Base-by-base conservation (phyloP, 192 early-diverging fungal species). In the Podila clonocystis region DNA sequence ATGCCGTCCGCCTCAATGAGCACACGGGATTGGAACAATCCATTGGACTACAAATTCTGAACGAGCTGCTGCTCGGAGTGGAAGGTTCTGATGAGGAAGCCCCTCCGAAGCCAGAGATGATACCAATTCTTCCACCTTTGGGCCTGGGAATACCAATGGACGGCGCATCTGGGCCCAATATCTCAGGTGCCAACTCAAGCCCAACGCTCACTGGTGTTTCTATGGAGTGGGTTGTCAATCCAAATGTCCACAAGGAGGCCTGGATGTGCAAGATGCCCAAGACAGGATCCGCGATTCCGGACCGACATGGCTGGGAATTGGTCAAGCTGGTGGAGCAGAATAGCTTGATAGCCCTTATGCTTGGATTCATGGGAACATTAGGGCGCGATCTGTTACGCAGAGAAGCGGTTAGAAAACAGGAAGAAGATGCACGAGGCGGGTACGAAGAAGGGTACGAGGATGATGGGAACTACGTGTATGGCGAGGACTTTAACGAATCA, bases 281-380 rank as follows among this genome's bases (percentile, higher is more conserved):
- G 17, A 52, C 77, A 24, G 77, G 77, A 17, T 61, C 66, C 6
- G 58, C 58, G 4, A 58, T 80, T 45, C 77, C 70, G 2, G 77
- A 80, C 36, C 50, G 77, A 60, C 52, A 82, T 29, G 87, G 87
- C 0, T 83, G 85, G 77, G 87, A 89, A 59, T 73, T 89, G 7
- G 77, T 89, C 1, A 76, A 82, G 22, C 34, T 89, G 22, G 85
- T 84, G 4, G 85, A 87, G 28, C 85, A 89, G 50, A 89, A 89
- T 52, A 83, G 84, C 24, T 57, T 85, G 31, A 82, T 89, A 57
- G 84, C 87, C 15, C 52, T 82, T 3, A 75, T 89, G 74, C 71
- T 89, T 11, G 82, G 79, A 17, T 89, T 89, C 50, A 65, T 89
- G 73, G 79, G 77, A 20, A 71, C 77, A 5, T 50, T 80, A 17